These are phyloP conservation scores for Candida sakaeoensis DNA, from an alignment of 805 yeast species.

Conservation along the genomic window DNA sequence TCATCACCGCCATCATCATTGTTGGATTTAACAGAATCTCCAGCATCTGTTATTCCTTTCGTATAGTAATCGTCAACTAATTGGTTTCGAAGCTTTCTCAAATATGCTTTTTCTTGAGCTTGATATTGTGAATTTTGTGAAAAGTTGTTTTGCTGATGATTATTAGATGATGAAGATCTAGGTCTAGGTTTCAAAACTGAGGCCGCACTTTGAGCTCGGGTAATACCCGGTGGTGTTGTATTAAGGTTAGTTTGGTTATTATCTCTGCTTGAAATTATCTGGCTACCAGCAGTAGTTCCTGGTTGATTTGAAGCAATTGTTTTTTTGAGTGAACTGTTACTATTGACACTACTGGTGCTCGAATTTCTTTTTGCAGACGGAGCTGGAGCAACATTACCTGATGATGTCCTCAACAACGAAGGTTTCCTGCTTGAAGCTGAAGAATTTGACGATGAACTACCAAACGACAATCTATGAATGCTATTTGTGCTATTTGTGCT, in stretches of 20 bases:
- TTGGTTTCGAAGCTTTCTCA: constrained; percentile 59
- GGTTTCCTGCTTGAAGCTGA: constrained; percentile 5
- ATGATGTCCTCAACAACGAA: constrained; percentile 4
- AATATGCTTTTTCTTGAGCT: constrained; percentile 65
- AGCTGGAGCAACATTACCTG: not conserved
- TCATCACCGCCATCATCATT: constrained; percentile 17
- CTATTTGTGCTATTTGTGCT: constrained; percentile 3
- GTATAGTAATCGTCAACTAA: constrained; percentile 69
- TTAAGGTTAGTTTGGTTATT: not conserved
- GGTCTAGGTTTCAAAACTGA: constrained; percentile 10
- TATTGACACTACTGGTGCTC: constrained; percentile 2
- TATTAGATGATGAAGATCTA: constrained; percentile 18
- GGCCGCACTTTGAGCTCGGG: constrained; percentile 1
- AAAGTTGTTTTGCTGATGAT: constrained; percentile 8
- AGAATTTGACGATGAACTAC: constrained; percentile 3
- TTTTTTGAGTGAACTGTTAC: constrained; percentile 1
- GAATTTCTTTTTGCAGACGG: constrained; percentile 2
- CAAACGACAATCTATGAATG: constrained; percentile 4
- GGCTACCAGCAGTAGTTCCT: not conserved
- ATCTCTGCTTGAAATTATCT: not conserved
- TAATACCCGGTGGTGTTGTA: not conserved
- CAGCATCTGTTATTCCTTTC: constrained; percentile 52
- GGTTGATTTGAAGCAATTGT: not conserved
- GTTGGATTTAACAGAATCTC: constrained; percentile 19
- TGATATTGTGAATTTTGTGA: constrained; percentile 30